Conservation (phyloP, 371 early-diverging fungal genomes). For the Quaeritorhiza haematococci region DNA sequence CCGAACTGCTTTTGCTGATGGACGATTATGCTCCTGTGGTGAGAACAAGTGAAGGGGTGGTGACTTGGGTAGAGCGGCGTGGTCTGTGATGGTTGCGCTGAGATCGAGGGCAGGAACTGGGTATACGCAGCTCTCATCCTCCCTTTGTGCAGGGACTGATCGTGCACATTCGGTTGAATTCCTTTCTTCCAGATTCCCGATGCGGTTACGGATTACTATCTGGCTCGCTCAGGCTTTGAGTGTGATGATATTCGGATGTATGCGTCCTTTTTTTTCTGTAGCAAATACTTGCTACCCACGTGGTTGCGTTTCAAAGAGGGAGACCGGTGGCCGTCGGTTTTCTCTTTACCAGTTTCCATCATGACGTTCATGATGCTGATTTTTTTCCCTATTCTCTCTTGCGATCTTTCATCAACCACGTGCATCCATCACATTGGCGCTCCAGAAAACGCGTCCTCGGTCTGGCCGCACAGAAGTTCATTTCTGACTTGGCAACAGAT, state of each 20-base stretch:
- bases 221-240: conserved; percentile 89
- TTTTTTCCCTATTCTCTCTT: neutral
- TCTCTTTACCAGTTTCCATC: neutral
- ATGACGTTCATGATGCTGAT: neutral
- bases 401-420: neutral
- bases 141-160: too few relatives aligned
- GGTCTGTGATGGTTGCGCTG: too few relatives aligned
- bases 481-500: conserved; percentile 90
- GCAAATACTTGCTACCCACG: neutral
- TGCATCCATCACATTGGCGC: too few relatives aligned
- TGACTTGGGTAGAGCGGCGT: too few relatives aligned
- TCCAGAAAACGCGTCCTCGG: conserved; percentile 81
- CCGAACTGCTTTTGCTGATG: conserved; percentile 82
- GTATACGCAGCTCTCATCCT: too few relatives aligned
- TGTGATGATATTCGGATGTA: conserved; percentile 86
- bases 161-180: too few relatives aligned
- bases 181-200: conserved; percentile 94
- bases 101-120: too few relatives aligned
- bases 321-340: neutral
- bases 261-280: conserved; percentile 12
- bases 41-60: conserved; percentile 29
- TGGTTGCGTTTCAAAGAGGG: too few relatives aligned
- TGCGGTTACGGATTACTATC: conserved; percentile 91
- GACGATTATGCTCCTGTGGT: conserved; percentile 86
- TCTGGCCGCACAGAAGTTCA: conserved; percentile 91